phyloP scores from a whole-genome alignment of 2,329 filamentous ascomycete genomes.

The Pseudogymnoascus sp. region DNA sequence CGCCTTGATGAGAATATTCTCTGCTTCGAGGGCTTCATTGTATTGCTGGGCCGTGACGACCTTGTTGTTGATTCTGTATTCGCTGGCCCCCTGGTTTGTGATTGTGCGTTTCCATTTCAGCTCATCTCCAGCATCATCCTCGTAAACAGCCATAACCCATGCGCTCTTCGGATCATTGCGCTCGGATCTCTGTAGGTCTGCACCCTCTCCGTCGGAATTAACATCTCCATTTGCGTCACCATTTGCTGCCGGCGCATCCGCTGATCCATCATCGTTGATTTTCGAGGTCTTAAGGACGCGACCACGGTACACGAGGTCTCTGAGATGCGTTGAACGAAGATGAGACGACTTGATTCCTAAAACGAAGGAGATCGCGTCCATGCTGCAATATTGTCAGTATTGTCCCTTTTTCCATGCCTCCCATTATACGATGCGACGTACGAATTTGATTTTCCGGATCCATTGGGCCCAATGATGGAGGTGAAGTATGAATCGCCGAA shows the following conservation, averaged over 20 bases:
- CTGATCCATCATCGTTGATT: slow-evolving; percentile 83
- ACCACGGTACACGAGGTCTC: slow-evolving; percentile 92
- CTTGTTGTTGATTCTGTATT: slow-evolving; percentile 94
- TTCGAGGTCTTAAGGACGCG: slow-evolving; percentile 86
- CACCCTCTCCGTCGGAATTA: slow-evolving; percentile 51
- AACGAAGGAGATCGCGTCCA: slow-evolving; percentile 99
- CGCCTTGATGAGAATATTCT: slow-evolving; percentile 97
- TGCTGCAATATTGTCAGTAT: slow-evolving; percentile 46
- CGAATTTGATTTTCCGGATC: slow-evolving; percentile 98
- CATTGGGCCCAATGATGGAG: slow-evolving; percentile 98
- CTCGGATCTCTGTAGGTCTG: slow-evolving; percentile 54
- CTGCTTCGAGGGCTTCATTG: slow-evolving; percentile 82
- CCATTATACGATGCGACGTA: slow-evolving; percentile 31
- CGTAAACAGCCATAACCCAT: slow-evolving; percentile 99
- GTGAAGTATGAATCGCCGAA: slow-evolving; percentile 99
- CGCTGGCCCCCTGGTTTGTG: slow-evolving; percentile 77
- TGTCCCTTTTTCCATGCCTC: background rate
- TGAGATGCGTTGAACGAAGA: slow-evolving; percentile 84
- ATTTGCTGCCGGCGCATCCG: slow-evolving; percentile 43
- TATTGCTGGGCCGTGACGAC: slow-evolving; percentile 84
- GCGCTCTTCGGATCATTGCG: slow-evolving; percentile 83
- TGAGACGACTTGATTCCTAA: slow-evolving; percentile 98
- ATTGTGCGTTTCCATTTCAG: slow-evolving; percentile 95
- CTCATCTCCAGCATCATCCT: slow-evolving; percentile 91
- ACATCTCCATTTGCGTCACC: slow-evolving; percentile 55